Percentiles rank a stretch among this genome's conserved stretches.
Evolutionary conservation across 805 yeast species (phyloP).

Genomic region (Barnettozyma vustinii): DNA sequence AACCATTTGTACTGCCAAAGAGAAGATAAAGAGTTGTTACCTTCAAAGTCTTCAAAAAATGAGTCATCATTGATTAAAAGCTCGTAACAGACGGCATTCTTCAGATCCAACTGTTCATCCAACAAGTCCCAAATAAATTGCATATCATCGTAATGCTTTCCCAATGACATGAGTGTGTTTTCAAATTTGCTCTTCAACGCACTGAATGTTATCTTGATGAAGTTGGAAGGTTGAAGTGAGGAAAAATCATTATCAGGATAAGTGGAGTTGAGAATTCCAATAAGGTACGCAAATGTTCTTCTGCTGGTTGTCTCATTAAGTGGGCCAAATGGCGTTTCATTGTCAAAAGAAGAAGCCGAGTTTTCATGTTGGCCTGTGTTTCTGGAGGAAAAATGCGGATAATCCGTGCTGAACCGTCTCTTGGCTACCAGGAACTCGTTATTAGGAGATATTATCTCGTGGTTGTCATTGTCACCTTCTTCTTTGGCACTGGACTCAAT

Average conservation of each 20-base stretch:
- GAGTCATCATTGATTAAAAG: conserved; percentile 45
- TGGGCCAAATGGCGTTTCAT: conserved; percentile 80
- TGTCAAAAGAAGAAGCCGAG: conserved; percentile 12
- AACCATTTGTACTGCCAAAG: conserved; percentile 73
- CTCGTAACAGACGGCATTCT: conserved; percentile 55
- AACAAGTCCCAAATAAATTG: conserved; percentile 83
- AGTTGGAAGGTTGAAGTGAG: conserved; percentile 73
- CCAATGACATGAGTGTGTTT: conserved; percentile 66
- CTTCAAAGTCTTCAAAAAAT: conserved; percentile 32
- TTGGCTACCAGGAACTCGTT: conserved; percentile 36
- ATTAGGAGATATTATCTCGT: conserved; percentile 14
- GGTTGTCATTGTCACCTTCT: conserved; percentile 11
- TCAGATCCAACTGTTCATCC: conserved; percentile 68
- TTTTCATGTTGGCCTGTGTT: neutral
- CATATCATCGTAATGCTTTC: conserved; percentile 44
- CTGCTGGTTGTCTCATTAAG: conserved; percentile 79
- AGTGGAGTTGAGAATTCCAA: conserved; percentile 84
- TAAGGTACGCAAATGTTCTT: conserved; percentile 83
- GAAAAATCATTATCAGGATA: conserved; percentile 96
- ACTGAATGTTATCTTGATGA: conserved; percentile 43
- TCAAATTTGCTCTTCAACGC: conserved; percentile 64
- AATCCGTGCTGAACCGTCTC: conserved; percentile 31
- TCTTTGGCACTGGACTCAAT: conserved; percentile 24
- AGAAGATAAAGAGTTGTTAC: conserved; percentile 21
- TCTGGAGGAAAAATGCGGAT: conserved; percentile 1